Conservation (phyloP, 2,329 filamentous ascomycete species). For the Falciphora oryzae region DNA sequence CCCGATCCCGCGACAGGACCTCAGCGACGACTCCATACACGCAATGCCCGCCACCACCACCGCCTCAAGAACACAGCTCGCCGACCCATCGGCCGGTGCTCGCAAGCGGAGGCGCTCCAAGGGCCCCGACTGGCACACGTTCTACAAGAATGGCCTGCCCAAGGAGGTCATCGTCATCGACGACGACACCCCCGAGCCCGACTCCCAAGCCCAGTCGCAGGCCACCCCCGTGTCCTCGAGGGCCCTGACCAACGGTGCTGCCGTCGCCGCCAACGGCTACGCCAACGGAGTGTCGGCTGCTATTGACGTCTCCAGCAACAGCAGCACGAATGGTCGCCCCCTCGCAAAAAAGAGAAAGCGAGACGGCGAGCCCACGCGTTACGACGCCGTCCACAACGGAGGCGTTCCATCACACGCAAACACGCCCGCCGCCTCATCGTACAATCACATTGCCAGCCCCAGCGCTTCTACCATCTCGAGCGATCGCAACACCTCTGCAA, state of each 20-base stretch:
- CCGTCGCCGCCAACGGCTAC: slow-evolving; percentile 18
- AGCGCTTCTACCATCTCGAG: slow-evolving; percentile 67
- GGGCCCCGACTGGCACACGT: slow-evolving; percentile 71
- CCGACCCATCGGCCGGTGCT: slow-evolving; percentile 26
- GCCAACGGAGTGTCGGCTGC: slow-evolving; percentile 24
- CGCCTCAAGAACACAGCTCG: slow-evolving; percentile 16
- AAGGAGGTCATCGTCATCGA: slow-evolving; percentile 84
- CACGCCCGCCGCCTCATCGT: slow-evolving; percentile 46
- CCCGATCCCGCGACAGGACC: slow-evolving; percentile 27
- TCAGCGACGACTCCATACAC: slow-evolving; percentile 21
- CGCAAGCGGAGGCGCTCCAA: slow-evolving; percentile 53
- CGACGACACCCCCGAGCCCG: slow-evolving; percentile 59
- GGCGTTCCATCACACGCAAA: slow-evolving; percentile 66
- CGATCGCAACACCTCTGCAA: slow-evolving; percentile 72
- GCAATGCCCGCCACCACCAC: slow-evolving; percentile 32
- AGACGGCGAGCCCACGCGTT: slow-evolving; percentile 48
- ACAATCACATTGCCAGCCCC: slow-evolving; percentile 53
- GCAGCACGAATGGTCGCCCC: slow-evolving; percentile 34
- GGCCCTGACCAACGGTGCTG: slow-evolving; percentile 29
- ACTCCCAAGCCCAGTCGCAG: slow-evolving; percentile 19
- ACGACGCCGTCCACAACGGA: slow-evolving; percentile 64
- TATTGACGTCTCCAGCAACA: slow-evolving; percentile 20
- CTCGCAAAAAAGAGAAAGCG: slow-evolving; percentile 71
- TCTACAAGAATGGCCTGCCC: slow-evolving; percentile 77
- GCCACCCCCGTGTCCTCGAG: slow-evolving; percentile 30